Evolutionary conservation across 1,284 basidiomycete genomes (phyloP).

Genomic region (Coniophora puteana): DNA sequence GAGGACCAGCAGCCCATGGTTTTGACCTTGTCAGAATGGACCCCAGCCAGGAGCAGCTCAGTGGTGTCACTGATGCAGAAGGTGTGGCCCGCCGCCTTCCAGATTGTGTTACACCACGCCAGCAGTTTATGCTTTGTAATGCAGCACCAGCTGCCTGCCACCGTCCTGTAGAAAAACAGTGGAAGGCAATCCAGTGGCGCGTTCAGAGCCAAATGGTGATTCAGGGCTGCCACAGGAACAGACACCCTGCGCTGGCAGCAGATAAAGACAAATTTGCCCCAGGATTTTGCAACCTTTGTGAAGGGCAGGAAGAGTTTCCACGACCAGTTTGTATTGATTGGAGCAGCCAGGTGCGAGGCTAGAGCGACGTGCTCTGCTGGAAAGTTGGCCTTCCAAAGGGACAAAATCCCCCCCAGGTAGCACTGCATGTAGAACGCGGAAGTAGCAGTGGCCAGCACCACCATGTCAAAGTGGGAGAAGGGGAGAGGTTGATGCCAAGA

Average conservation of each 20-base stretch:
- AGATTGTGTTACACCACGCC: not conserved
- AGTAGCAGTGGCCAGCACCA: not conserved
- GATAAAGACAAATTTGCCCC: not conserved
- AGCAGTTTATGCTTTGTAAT: conserved; percentile 1
- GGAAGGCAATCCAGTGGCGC: not conserved
- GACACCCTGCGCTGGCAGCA: not conserved
- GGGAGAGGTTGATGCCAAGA: not conserved
- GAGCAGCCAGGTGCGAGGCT: not conserved
- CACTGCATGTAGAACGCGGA: conserved; percentile 7
- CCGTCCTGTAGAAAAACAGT: conserved; percentile 1
- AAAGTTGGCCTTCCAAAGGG: not conserved
- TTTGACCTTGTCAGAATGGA: conserved; percentile 26
- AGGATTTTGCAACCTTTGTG: not conserved
- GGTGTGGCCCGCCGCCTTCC: conserved; percentile 17
- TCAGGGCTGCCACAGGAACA: conserved; percentile 2
- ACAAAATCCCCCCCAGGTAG: conserved; percentile 7
- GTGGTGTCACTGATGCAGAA: conserved; percentile 37
- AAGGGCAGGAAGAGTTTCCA: not conserved
- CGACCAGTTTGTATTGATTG: not conserved
- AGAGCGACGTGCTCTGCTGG: not conserved
- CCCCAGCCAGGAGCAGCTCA: conserved; percentile 31
- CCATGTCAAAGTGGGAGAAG: not conserved
- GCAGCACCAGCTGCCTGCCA: not conserved
- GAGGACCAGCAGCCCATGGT: conserved; percentile 25
- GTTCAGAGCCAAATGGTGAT: not conserved